A percentile compares a stretch with the other conserved stretches of the same genome.
Evolutionary conservation across 1,284 basidiomycete genomes (phyloP).

Genomic region (Ceratobasidium sp.): DNA sequence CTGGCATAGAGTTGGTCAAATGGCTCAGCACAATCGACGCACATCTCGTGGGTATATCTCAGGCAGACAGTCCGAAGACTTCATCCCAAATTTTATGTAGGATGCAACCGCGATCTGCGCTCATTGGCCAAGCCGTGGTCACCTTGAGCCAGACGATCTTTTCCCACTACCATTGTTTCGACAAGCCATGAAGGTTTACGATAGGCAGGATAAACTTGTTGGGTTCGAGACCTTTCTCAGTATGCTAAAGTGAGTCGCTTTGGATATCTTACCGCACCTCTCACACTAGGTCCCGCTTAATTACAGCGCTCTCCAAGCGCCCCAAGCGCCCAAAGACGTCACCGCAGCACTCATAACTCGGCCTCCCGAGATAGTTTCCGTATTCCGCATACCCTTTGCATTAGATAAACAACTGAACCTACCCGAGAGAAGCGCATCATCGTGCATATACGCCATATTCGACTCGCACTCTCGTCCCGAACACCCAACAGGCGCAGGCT

Average conservation of each 20-base stretch:
- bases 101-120: slow-evolving; percentile 68
- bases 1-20: slow-evolving; percentile 57
- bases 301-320: slow-evolving; percentile 57
- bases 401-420: not conserved
- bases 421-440: not conserved
- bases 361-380: slow-evolving; percentile 74
- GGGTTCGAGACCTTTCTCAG: slow-evolving; percentile 60
- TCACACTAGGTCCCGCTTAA: not conserved
- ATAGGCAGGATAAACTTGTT: slow-evolving; percentile 61
- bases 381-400: slow-evolving; percentile 63
- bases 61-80: slow-evolving; percentile 5
- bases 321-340: slow-evolving; percentile 50
- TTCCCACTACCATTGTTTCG: slow-evolving; percentile 57
- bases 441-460: slow-evolving; percentile 67
- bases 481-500: slow-evolving; percentile 70
- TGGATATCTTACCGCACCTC: not conserved
- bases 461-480: slow-evolving; percentile 73
- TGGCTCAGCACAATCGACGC: slow-evolving; percentile 54
- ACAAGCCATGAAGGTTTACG: slow-evolving; percentile 59
- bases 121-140: slow-evolving; percentile 65
- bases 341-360: slow-evolving; percentile 71
- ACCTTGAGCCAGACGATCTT: slow-evolving; percentile 69
- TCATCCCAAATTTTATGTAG: slow-evolving; percentile 54
- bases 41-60: slow-evolving; percentile 26
- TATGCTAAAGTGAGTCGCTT: slow-evolving; percentile 63